These are phyloP conservation scores for Fusarium sp. DNA, from an alignment of 2,329 filamentous ascomycete genomes.

Conservation along the genomic window DNA sequence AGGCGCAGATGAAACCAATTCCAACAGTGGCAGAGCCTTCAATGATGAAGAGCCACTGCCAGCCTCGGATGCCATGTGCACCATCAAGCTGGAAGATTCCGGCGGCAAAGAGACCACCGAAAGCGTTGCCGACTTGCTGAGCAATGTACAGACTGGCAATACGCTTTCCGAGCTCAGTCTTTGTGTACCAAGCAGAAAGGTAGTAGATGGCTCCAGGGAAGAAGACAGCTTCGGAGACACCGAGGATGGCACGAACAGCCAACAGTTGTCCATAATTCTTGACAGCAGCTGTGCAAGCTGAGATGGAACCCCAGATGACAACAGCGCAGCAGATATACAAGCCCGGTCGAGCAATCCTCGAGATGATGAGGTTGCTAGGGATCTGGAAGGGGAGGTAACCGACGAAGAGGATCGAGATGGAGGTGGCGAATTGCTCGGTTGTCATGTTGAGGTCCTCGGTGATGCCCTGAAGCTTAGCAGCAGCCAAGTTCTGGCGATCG, in stretches of 20 bases:
- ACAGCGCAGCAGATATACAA: conserved; percentile 39
- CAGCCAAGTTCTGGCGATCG: conserved; percentile 47
- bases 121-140: conserved; percentile 45
- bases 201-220: conserved; percentile 60
- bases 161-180: conserved; percentile 50
- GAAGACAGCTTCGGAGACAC: conserved; percentile 67
- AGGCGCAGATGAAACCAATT: conserved; percentile 44
- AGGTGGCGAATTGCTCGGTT: conserved; percentile 53
- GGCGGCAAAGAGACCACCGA: conserved; percentile 52
- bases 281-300: conserved; percentile 56
- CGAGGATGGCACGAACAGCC: conserved; percentile 57
- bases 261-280: conserved; percentile 47
- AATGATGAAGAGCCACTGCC: conserved; percentile 49
- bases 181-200: conserved; percentile 56
- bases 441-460: conserved; percentile 53
- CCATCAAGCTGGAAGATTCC: conserved; percentile 49
- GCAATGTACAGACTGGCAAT: conserved; percentile 47
- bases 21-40: conserved; percentile 33
- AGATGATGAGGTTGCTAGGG: conserved; percentile 51
- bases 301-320: conserved; percentile 42
- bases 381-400: conserved; percentile 53
- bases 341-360: conserved; percentile 27
- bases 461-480: conserved; percentile 40
- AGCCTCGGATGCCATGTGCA: conserved; percentile 30
- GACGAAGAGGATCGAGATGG: conserved; percentile 51